Base-by-base conservation (phyloP, 768 basidiomycete genomes). In the Podaxis mareebaensis region DNA sequence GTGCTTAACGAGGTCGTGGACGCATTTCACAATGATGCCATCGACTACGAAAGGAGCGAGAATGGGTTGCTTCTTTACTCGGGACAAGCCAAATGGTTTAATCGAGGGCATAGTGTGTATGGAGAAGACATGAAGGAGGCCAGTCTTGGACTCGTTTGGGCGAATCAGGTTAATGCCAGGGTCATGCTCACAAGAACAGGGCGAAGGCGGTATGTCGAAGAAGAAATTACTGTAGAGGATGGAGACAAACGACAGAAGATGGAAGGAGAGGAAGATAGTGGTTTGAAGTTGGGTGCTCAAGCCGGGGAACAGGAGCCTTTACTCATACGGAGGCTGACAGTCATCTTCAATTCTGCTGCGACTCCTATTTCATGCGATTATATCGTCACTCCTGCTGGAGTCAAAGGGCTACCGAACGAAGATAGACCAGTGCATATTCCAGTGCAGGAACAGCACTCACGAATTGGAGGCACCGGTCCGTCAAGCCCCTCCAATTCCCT, bases 1-100 rank as follows among this genome's bases (percentile, higher is more conserved):
- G 87, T 97, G 53, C 76, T 99, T 57, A 98, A 98, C 75, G 93
- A 96, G 74, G 95, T 96, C 4, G 81, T 86, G 15, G 94, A 96
- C 71, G 86, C 85, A n/a, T 89, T 93, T 64, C 74, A 85, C 40
- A 75, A 73, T 11, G 69, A 64, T 5, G 61, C 67, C 20, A 30
- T 64, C 33, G 65, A 72, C 48, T 64, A 67, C n/a, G 65, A 69
- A 11, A 62, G 67, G 36, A 73, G 68, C 33, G 65, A 64, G 3
- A 69, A 68, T 3, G 72, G 70, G 4, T 79, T 81, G 39, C 75
- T 92, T 33, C 63, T 83, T 8, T 97, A 96, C 70, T 79, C 81
- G 3, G 83, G 86, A 20, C 94, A 96, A 69, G 81, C 88, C 2
- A 83, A 84, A 17, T 88, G 89, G 85, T 97, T 96, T 72, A 83